Evolutionary conservation across 2,329 filamentous ascomycete species (phyloP).

Genomic region (Hypoxylon sp.): DNA sequence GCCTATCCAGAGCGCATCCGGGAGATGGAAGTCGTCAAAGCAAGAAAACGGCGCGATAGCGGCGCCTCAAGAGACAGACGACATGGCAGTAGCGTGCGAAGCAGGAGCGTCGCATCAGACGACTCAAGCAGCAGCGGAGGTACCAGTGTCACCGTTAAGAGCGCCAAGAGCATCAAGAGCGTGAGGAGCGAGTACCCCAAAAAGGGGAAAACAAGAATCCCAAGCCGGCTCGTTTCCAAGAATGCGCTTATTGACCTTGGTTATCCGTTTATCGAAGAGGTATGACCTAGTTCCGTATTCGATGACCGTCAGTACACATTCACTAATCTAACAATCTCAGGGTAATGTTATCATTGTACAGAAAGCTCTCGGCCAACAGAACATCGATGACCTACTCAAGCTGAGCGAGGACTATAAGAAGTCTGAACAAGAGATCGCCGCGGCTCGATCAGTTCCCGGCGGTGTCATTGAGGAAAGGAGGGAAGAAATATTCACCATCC

Average conservation of each 20-base stretch:
- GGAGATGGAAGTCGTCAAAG: constrained; percentile 73
- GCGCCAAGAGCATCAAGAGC: constrained; percentile 52
- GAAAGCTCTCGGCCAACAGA: constrained; percentile 87
- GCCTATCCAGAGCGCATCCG: constrained; percentile 71
- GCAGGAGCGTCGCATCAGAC: constrained; percentile 60
- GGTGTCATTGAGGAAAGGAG: constrained; percentile 65
- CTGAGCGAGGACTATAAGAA: constrained; percentile 83
- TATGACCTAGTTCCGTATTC: constrained; percentile 58
- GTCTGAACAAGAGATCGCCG: constrained; percentile 62
- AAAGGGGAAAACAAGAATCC: constrained; percentile 92
- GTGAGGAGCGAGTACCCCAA: constrained; percentile 78
- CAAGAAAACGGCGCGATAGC: constrained; percentile 62
- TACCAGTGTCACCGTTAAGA: constrained; percentile 65
- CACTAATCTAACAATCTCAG: constrained; percentile 63
- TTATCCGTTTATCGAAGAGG: constrained; percentile 90
- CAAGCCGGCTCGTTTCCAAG: constrained; percentile 83
- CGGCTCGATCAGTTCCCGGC: constrained; percentile 64
- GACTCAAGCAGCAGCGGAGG: constrained; percentile 64
- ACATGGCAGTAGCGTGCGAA: constrained; percentile 54
- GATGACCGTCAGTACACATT: neutral
- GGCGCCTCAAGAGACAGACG: constrained; percentile 61
- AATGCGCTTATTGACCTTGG: constrained; percentile 86
- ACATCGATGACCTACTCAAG: constrained; percentile 91
- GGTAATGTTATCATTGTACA: constrained; percentile 85
- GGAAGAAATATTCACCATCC: constrained; percentile 60